These are phyloP conservation scores for Vararia minispora DNA, from an alignment of 768 basidiomycete species.

Conservation along the genomic window DNA sequence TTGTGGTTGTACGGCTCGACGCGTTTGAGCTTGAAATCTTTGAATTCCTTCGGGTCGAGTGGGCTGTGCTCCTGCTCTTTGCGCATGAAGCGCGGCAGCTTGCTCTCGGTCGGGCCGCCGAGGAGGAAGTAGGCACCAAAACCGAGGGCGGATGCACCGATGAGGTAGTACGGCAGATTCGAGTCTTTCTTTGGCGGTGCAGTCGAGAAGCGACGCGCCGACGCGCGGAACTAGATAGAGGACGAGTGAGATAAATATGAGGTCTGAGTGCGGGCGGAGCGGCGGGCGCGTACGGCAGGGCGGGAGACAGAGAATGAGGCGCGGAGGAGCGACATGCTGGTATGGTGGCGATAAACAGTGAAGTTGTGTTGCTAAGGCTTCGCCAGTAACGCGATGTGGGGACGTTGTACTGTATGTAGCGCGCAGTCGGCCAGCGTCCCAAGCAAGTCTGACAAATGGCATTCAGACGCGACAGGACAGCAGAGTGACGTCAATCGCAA, in stretches of 20 bases:
- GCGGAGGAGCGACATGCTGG: constrained; percentile 16
- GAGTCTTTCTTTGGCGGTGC: constrained; percentile 33
- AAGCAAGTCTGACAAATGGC: too few relatives aligned
- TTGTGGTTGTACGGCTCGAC: constrained; percentile 91
- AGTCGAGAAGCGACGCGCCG: constrained; percentile 36
- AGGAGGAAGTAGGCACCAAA: constrained; percentile 38
- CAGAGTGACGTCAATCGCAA: too few relatives aligned
- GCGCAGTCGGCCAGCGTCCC: too few relatives aligned
- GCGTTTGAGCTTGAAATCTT: constrained; percentile 75
- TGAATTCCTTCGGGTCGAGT: constrained; percentile 63
- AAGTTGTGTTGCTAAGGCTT: too few relatives aligned
- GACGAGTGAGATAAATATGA: neutral
- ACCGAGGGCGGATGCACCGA: constrained; percentile 31
- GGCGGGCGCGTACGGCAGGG: constrained; percentile 7
- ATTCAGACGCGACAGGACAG: too few relatives aligned
- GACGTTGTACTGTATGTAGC: too few relatives aligned
- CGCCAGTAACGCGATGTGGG: too few relatives aligned
- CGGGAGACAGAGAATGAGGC: constrained; percentile 12
- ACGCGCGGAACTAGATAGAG: constrained; percentile 13
- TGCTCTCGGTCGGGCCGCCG: constrained; percentile 12
- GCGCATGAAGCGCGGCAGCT: constrained; percentile 13
- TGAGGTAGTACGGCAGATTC: constrained; percentile 35
- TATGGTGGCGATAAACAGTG: neutral
- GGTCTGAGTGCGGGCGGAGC: too few relatives aligned
- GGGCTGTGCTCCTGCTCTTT: constrained; percentile 50